Evolutionary conservation across 176 grass and related monocot species (phyloP), one percentile per base, ranked within the genome.

Genomic region (Eremochloa ophiuroides): DNA sequence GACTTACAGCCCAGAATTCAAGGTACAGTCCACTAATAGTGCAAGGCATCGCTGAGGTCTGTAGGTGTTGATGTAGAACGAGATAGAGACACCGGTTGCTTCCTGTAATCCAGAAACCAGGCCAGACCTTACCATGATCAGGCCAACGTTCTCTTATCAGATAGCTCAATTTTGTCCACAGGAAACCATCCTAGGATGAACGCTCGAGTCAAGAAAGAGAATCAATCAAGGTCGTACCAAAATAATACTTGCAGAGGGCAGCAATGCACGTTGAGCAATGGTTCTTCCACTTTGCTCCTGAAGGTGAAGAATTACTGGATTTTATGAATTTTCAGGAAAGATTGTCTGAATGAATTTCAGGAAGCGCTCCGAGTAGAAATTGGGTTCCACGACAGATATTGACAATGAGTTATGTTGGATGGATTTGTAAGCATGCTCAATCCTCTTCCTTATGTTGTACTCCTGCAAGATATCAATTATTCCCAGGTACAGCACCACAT

Each of bases 391-490:
- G 0, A 74, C 93, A 1, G 96, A 99, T 69, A 99, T 99, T 7
- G 93, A 95, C 1, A 91, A 29, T 13, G 93, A 91, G 80, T 93
- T 89, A 25, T 91, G 91, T 43, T 95, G 84, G 27, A 95, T 86
- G 15, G 93, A 99, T 76, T 95, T 95, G 62, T 88, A 87, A 8
- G 93, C 88, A 82, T 89, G 96, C 78, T 99, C 96, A 2, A 99
- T 89, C 73, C 91, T 93, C 84, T 99, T 99, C 7, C 82, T 66
- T 75, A 91, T 88, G 84, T 95, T 91, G 67, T 99, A 99, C 2
- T 90, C 96, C 68, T 99, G 96, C 74, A 99, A 73, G 44, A 99
- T 99, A 68, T 95, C 96, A 26, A 99, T 99, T 78, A 99, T 99
- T 27, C 96, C 96, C 20, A 99, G 82, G 76, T 99, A 99, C 14